Percentiles rank a stretch among this genome's conserved stretches.
Evolutionary conservation across 306 rosid species (phyloP).

Genomic region (Vigna hirtella): DNA sequence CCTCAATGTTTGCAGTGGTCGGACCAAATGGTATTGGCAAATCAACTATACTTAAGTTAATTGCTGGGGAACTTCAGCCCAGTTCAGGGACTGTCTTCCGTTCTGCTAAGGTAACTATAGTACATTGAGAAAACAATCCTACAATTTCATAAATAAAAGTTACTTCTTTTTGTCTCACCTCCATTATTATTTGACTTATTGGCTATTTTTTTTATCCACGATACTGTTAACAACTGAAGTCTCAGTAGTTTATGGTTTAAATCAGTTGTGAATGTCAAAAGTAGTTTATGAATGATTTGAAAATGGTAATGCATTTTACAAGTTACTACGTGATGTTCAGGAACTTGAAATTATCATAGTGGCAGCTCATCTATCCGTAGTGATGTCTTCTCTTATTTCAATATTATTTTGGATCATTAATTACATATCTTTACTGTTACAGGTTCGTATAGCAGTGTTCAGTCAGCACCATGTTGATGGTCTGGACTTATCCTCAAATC

Average conservation of each 20-base stretch:
- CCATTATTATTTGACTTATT: slow-evolving; percentile 29
- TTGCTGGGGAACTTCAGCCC: slow-evolving; percentile 98
- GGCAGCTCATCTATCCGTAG: neutral
- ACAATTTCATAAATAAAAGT: slow-evolving; percentile 6
- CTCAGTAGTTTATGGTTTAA: slow-evolving; percentile 28
- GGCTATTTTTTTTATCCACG: slow-evolving; percentile 1
- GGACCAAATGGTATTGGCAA: slow-evolving; percentile 99
- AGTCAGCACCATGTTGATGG: slow-evolving; percentile 99
- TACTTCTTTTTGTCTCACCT: slow-evolving; percentile 26
- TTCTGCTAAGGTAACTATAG: slow-evolving; percentile 86
- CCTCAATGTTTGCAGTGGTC: slow-evolving; percentile 78
- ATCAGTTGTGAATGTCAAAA: slow-evolving; percentile 26
- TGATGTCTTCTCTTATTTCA: slow-evolving; percentile 41
- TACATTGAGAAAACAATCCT: slow-evolving; percentile 7
- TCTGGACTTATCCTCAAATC: slow-evolving; percentile 93
- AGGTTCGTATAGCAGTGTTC: slow-evolving; percentile 99
- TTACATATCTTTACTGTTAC: slow-evolving; percentile 40
- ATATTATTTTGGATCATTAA: slow-evolving; percentile 33
- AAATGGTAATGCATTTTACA: slow-evolving; percentile 1
- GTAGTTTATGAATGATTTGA: neutral
- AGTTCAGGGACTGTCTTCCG: slow-evolving; percentile 96
- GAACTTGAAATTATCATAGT: slow-evolving; percentile 28
- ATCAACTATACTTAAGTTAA: slow-evolving; percentile 95
- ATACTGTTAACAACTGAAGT: neutral
- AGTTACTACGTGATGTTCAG: slow-evolving; percentile 8